Base-by-base conservation (phyloP, 1,139 yeast genomes). In the Geotrichum bryndzae region DNA sequence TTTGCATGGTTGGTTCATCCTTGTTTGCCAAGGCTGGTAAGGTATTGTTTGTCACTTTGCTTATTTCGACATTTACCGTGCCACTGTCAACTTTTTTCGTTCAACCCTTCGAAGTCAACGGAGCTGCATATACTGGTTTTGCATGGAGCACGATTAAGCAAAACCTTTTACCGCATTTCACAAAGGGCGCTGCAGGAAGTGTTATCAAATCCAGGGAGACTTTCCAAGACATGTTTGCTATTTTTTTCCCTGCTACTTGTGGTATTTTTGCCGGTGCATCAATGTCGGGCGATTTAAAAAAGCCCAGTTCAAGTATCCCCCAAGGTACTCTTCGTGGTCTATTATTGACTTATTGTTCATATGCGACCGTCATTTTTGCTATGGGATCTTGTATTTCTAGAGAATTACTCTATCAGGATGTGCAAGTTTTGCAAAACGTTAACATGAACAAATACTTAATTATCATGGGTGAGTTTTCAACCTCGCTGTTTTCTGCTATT, bases 191-290 rank as follows among this genome's bases (percentile, higher is more conserved):
- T 4, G 97, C 96, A 2, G 98, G 98, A 0, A 88, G 96, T 11
- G 85, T 86, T 51, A 76, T 82, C 59, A 79, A 82, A 3, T 79
- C 81, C 0, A 83, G 80, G 25, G 97, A 92, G 73, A 89, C 86
- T 1, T 90, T 92, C 70, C 83, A 86, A 63, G 88, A 89, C 71
- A 76, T 94, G 67, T 94, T 94, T 81, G 98, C 98, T 2, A 89
- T 94, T 59, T 90, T 94, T 73, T 94, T 94, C 77, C 98, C 99
- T 15, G 97, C 99, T 0, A 92, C 98, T 0, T 96, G 98, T 1
- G 99, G 99, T 64, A 92, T 94, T 53, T 88, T 92, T 73, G 98
- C 99, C 0, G 99, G 99, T n/a, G 97, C 98, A 1, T 88, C 96
- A 18, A 94, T 94, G 98, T 90, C 97, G 55, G 98, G 99, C n/a